A percentile compares a stretch with the other conserved stretches of the same genome.
These are phyloP conservation scores for Alternaria sp. DNA, from an alignment of 2,329 filamentous ascomycete species.

Conservation along the genomic window DNA sequence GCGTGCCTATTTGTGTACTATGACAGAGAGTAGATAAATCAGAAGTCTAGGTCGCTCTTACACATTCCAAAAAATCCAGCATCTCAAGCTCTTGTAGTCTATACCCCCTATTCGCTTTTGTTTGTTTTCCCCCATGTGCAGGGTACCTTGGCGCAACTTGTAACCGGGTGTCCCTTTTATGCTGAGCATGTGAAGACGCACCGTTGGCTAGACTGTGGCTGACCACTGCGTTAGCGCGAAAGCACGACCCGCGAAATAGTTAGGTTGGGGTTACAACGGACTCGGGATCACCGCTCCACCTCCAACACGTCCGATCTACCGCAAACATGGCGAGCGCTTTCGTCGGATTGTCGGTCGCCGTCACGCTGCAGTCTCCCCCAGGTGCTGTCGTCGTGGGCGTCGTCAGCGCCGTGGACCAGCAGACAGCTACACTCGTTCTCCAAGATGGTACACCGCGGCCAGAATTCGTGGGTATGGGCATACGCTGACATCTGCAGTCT, in stretches of 20 bases:
- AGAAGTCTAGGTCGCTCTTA: not conserved
- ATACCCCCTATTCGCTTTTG: not conserved
- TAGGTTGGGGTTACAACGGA: slow-evolving; percentile 3
- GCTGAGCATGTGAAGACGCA: slow-evolving; percentile 8
- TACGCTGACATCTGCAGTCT: slow-evolving; percentile 49
- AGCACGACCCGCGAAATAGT: slow-evolving; percentile 14
- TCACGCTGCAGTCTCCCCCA: slow-evolving; percentile 71
- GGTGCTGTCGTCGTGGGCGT: slow-evolving; percentile 71
- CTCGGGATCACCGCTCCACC: slow-evolving; percentile 9
- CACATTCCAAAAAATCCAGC: not conserved
- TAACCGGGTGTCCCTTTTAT: not conserved
- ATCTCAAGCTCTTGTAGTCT: not conserved
- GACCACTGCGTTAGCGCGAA: slow-evolving; percentile 4
- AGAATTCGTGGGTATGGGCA: not conserved
- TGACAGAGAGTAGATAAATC: not conserved
- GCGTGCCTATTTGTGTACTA: not conserved
- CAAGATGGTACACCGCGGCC: slow-evolving; percentile 65
- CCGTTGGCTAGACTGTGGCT: slow-evolving; percentile 10
- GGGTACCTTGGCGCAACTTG: not conserved
- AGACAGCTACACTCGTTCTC: slow-evolving; percentile 67
- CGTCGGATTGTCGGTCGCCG: slow-evolving; percentile 76
- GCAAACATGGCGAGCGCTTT: slow-evolving; percentile 68
- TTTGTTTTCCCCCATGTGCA: not conserved
- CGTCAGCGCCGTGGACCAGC: slow-evolving; percentile 72
- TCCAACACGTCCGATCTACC: slow-evolving; percentile 5